A percentile compares a stretch with the other conserved stretches of the same genome.
These are phyloP conservation scores for Trametes cingulata DNA, from an alignment of 768 basidiomycete genomes.

Conservation along the genomic window DNA sequence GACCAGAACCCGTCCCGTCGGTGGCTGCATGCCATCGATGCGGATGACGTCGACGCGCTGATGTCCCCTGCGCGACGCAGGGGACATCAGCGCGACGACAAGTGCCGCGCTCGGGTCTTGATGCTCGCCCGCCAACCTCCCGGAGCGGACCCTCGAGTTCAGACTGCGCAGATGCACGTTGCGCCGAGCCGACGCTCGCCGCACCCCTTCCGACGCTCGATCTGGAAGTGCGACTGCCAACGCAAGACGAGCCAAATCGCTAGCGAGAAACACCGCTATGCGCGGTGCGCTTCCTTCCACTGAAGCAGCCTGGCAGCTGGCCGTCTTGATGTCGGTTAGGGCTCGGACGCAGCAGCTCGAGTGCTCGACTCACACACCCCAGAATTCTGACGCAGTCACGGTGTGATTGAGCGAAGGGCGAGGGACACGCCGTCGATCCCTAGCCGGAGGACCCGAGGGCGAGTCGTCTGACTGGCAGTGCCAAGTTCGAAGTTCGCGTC, in stretches of 20 bases:
- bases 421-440: not conserved
- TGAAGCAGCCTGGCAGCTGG: not conserved
- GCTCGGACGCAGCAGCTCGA: too few relatives aligned
- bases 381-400: not conserved
- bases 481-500: not conserved
- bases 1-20: slow-evolving; percentile 3
- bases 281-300: not conserved
- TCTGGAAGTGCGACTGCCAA: too few relatives aligned
- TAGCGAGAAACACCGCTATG: not conserved
- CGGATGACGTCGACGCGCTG: slow-evolving; percentile 9
- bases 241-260: too few relatives aligned
- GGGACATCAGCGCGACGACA: slow-evolving; percentile 12
- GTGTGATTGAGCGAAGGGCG: slow-evolving; percentile 1
- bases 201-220: not conserved
- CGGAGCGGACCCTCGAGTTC: not conserved
- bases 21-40: not conserved
- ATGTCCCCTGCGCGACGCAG: too few relatives aligned
- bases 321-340: not conserved
- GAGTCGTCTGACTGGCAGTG: slow-evolving; percentile 6
- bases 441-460: not conserved
- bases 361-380: not conserved
- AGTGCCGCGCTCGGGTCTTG: not conserved
- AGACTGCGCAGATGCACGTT: not conserved
- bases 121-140: not conserved
- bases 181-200: not conserved